Base-by-base conservation (phyloP, 148 eudicot species). In the Vaccinium macrocarpon region DNA sequence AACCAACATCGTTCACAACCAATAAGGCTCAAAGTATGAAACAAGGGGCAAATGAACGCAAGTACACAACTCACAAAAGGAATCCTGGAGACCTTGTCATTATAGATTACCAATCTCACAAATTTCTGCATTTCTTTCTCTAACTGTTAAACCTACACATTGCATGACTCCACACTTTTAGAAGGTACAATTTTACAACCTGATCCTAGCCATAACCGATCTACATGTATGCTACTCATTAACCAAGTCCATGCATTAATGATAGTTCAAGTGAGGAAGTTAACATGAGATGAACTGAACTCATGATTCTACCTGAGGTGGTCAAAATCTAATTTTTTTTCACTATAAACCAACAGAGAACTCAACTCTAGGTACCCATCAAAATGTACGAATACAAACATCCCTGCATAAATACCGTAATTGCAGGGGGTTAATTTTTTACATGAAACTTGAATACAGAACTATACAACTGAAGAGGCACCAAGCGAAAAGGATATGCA, bases 51-150 rank as follows among this genome's bases (percentile, higher is more conserved):
- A 42, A 42, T 11, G 8, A 27, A 21, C 29, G 9, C 38, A 35
- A 35, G 4, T 35, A 35, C 3, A 3, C 8, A 53, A 91, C 98
- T 91, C 92, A 96, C 97, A 89, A 87, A 96, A 70, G 97, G 98
- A 8, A 86, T 87, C 68, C 32, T 92, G 2, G 99, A 97, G 9
- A 96, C 97, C 86, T 97, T 95, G 85, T 97, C 98, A 78, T 92
- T 95, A 94, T 86, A 92, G 6, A 91, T 2, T 35, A 35, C 38
- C 42, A 35, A 68, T 64, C 38, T 27, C 29, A 27, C 38, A 27
- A 27, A 29, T 68, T 68, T 13, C 7, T 27, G 73, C 73, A 68
- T 35, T 35, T 35, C 38, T 35, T 35, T 35, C 38, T 35, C 38
- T 35, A 35, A 35, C 38, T 35, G 38, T 35, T 2, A 35, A 35